Evolutionary conservation across 495 filamentous ascomycete species (phyloP).

Genomic region (Pyrenula massariospora): DNA sequence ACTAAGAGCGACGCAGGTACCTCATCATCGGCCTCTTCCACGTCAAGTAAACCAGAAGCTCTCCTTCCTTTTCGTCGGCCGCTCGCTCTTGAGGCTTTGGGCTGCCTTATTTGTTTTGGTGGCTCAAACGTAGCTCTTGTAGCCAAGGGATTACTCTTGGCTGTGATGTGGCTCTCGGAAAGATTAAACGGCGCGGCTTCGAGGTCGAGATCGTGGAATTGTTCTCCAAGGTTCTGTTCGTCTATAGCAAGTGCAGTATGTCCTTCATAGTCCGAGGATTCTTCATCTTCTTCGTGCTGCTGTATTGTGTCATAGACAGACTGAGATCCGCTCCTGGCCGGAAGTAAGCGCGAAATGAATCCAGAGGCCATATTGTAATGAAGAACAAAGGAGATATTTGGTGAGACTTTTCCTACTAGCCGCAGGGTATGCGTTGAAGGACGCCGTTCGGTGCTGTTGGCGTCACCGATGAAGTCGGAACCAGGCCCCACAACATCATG

Average conservation of each 20-base stretch:
- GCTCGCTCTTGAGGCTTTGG: neutral
- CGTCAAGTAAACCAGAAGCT: slow-evolving; percentile 21
- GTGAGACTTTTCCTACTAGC: no score
- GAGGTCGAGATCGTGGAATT: slow-evolving; percentile 62
- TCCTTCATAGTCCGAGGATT: slow-evolving; percentile 52
- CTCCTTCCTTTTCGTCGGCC: neutral
- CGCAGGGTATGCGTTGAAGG: no score
- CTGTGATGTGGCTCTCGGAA: slow-evolving; percentile 44
- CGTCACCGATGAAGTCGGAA: no score
- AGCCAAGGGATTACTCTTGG: slow-evolving; percentile 34
- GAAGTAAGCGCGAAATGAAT: slow-evolving; percentile 62
- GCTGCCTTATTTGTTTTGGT: slow-evolving; percentile 3
- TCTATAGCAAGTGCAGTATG: slow-evolving; percentile 55
- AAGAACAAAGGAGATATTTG: slow-evolving; percentile 10
- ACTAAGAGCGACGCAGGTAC: slow-evolving; percentile 83
- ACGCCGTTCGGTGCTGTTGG: no score
- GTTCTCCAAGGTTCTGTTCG: slow-evolving; percentile 53
- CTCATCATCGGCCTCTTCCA: slow-evolving; percentile 80
- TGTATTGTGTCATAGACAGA: slow-evolving; percentile 64
- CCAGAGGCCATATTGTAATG: slow-evolving; percentile 74
- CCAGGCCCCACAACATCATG: no score
- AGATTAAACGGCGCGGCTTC: slow-evolving; percentile 55
- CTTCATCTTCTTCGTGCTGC: slow-evolving; percentile 44
- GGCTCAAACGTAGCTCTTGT: neutral
- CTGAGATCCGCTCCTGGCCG: slow-evolving; percentile 43